Conservation (phyloP, 306 rosid species). For the Fagus crenata region DNA sequence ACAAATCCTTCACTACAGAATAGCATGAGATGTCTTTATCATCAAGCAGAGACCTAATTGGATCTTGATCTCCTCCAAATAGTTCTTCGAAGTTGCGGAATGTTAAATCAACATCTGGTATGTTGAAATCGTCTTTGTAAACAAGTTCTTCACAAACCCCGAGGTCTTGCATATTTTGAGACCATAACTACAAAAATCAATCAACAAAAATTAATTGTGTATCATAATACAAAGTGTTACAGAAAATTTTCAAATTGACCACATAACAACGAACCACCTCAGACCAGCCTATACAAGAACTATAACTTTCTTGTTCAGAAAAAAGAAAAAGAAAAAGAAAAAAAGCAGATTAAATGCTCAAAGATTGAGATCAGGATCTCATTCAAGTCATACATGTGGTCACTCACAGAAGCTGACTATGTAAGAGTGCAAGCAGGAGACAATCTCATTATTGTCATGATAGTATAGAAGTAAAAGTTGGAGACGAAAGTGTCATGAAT, state of each 20-base stretch:
- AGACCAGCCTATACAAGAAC: neutral
- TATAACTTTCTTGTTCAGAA: neutral
- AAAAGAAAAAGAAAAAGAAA: no score
- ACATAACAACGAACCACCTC: conserved; percentile 9
- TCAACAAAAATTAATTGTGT: neutral
- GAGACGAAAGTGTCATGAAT: neutral
- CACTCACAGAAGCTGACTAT: neutral
- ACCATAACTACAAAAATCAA: conserved; percentile 71
- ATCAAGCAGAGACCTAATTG: conserved; percentile 39
- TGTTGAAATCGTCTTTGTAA: conserved; percentile 63
- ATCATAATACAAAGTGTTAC: neutral
- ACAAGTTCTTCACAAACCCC: conserved; percentile 84
- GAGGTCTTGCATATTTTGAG: conserved; percentile 88
- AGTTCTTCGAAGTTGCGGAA: conserved; percentile 74
- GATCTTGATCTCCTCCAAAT: conserved; percentile 79
- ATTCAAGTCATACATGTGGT: neutral
- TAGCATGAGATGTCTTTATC: conserved; percentile 53
- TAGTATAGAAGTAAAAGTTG: neutral
- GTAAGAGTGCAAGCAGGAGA: neutral
- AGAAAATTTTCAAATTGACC: conserved; percentile 25
- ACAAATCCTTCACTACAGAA: conserved; percentile 54
- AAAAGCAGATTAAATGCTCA: neutral
- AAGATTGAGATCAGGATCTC: neutral
- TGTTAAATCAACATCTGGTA: conserved; percentile 86
- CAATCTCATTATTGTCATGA: neutral